Evolutionary conservation across 495 filamentous ascomycete genomes (phyloP), one percentile per base, ranked within the genome.

Genomic region (Aspergillus incahuasiensis): DNA sequence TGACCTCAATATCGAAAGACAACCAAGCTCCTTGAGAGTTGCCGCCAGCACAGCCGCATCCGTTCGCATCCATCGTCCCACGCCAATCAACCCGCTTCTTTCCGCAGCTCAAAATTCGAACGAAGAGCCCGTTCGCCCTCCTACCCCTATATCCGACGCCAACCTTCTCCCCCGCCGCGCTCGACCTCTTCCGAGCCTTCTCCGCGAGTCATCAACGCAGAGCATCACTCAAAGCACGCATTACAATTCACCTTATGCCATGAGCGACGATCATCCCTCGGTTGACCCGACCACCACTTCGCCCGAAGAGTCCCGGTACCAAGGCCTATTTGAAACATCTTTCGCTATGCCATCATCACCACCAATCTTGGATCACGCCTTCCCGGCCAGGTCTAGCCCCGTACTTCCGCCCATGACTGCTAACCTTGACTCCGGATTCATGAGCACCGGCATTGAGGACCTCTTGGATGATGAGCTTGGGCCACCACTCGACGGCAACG

Each of bases 21-120:
- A 83, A 44, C 80, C 85, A 18, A 88, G 90, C 35, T 95, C 91
- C 6, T 74, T 96, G n/a, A 79, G 91, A 51, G 90, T 95, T 11
- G 85, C 87, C 58, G 91, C 91, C 18, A 94, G 89, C 67, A 92
- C 90, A 15, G 83, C 91, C 28, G 89, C 89, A 16, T 95, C 91
- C 7, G 79, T 96, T 54, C 88, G 91, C n/a, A 84, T 86, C 41
- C 87, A 95, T 69, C 81, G 89, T 52, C 91, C 91, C 7, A 81
- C 88, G 28, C 79, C 85, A 7, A 68, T 81, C 18, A 82, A 82
- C 28, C 81, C 81, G 38, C 75, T 77, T 6, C 66, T 76, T 38
- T 54, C 74, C 59, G 59, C 64, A n/a, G 68, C 71, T 30, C 61
- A 74, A 19, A 77, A 73, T 28, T 81, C 86, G 39, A 64, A 85